Evolutionary conservation across 345 rosid genomes (phyloP), one percentile per base, ranked within the genome.

Genomic region (Melastoma malabathricum): DNA sequence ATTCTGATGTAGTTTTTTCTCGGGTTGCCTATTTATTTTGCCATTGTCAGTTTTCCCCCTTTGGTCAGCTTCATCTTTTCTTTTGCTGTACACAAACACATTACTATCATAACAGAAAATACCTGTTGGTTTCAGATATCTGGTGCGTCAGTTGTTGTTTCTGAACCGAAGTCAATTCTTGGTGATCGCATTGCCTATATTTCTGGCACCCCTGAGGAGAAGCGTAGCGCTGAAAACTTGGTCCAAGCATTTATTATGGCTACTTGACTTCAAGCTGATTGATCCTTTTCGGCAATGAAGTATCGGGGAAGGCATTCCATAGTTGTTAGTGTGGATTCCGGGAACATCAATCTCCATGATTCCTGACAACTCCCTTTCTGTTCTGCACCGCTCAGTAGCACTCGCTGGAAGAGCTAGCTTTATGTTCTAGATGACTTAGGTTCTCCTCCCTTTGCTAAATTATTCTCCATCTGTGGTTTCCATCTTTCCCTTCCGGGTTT

Each of bases 191-290:
- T 84, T 53, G 98, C 98, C 66, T 76, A 71, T 57, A 64, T 92
- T 66, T 74, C 90, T 45, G 98, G 98, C 67, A 84, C 95, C 23
- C 76, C 80, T 27, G 95, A 92, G 73, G 93, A 87, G 79, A 87
- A 70, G 75, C 86, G 74, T 60, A 67, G 83, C 3, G 98, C 98
- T 15, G 94, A 92, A 81, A 87, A 87, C 70, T 72, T 92, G 81
- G 77, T 92, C 69, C 95, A 79, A 75, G 98, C 98, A 59, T 92
- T 92, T 76, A 82, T 92, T 60, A 79, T 87, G 98, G 73, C 98
- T 64, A 70, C 88, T 44, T 92, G 72, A 77, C 56, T 56, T 56
- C 47, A 51, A 47, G 15, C 56, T 48, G 65, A 53, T 18, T 34
- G 55, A 43, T 62, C 57, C 43, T 50, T 55, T 70, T 67, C 65